Evolutionary conservation across 2,329 filamentous ascomycete genomes (phyloP), one percentile per base, ranked within the genome.

Genomic region (Didymellaceae sp.): DNA sequence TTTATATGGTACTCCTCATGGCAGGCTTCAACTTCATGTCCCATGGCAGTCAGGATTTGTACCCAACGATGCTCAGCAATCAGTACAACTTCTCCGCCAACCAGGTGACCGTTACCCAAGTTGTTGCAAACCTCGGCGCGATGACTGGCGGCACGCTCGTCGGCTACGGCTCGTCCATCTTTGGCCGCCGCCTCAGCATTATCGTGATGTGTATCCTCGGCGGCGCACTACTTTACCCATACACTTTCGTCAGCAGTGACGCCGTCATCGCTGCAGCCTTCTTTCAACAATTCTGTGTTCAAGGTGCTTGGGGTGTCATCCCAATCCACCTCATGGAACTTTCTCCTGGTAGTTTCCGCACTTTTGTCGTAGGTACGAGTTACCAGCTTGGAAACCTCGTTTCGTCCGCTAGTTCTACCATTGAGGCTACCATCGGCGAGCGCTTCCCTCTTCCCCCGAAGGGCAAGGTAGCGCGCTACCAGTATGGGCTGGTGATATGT

Each of bases 1-100:
- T 86, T 26, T 96, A 96, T 74, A 79, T 96, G 49, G 89, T 96
- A 6, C 77, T 96, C 16, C 78, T 96, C 30, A 95, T 95, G 90
- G 87, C 90, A 1, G 90, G 90, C 4, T 94, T 96, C 78, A 96
- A 95, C 75, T 95, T 94, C 68, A 91, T 94, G 88, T 89, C 86
- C 14, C 89, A 92, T 67, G 89, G 89, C 45, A 88, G 84, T 17
- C 85, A 88, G 63, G 84, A 87, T 70, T 71, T 86, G 2, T 86
- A 85, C 57, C 82, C 81, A 0, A 84, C 82, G 3, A 81, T 86
- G 77, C 67, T 85, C 11, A 62, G 75, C 73, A 89, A 80, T 57
- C 78, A 84, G 60, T 84, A 80, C 69, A 73, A 76, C 45, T 85
- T 85, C 72, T 77, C 75, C 7, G 46, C 73, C 22, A 73, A 78